These are phyloP conservation scores for Juglanconis oblonga DNA, from an alignment of 2,329 filamentous ascomycete species.

Conservation along the genomic window DNA sequence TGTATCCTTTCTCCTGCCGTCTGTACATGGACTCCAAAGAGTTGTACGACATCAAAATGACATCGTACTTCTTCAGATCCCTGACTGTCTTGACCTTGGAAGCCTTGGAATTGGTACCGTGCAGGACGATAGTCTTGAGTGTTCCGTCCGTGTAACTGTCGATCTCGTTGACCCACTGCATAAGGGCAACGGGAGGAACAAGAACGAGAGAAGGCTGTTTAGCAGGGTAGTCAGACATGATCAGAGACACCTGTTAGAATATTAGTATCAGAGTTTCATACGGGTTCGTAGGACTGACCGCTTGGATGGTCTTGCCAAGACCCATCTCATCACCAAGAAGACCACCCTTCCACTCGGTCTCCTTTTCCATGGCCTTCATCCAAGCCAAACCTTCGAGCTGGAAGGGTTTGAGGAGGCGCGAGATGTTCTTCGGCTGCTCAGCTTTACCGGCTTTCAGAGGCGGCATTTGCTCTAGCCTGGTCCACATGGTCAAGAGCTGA, in stretches of 20 bases:
- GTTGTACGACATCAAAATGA: constrained; percentile 97
- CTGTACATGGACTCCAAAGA: constrained; percentile 87
- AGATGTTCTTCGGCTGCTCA: constrained; percentile 73
- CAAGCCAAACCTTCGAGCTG: constrained; percentile 91
- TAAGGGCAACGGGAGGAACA: constrained; percentile 87
- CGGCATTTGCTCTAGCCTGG: constrained; percentile 65
- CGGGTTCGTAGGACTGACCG: constrained; percentile 52
- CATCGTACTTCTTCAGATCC: constrained; percentile 78
- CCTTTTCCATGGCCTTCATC: constrained; percentile 83
- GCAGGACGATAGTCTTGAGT: constrained; percentile 86
- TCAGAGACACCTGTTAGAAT: constrained; percentile 56
- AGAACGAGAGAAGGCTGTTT: constrained; percentile 81
- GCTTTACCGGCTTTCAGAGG: constrained; percentile 62
- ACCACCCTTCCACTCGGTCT: constrained; percentile 81
- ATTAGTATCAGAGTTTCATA: background rate
- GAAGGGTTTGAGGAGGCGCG: constrained; percentile 83
- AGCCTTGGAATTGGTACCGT: constrained; percentile 75
- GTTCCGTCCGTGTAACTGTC: constrained; percentile 80
- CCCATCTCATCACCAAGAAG: constrained; percentile 98
- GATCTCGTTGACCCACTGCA: constrained; percentile 91
- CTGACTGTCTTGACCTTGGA: constrained; percentile 72
- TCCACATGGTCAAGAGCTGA: constrained; percentile 66
- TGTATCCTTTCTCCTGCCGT: constrained; percentile 89
- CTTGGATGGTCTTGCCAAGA: constrained; percentile 97
- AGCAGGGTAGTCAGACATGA: constrained; percentile 95